A percentile compares a stretch with the other conserved stretches of the same genome.
These are phyloP conservation scores for Spergularia bocconei DNA, from an alignment of 148 eudicot genomes.

Conservation along the genomic window DNA sequence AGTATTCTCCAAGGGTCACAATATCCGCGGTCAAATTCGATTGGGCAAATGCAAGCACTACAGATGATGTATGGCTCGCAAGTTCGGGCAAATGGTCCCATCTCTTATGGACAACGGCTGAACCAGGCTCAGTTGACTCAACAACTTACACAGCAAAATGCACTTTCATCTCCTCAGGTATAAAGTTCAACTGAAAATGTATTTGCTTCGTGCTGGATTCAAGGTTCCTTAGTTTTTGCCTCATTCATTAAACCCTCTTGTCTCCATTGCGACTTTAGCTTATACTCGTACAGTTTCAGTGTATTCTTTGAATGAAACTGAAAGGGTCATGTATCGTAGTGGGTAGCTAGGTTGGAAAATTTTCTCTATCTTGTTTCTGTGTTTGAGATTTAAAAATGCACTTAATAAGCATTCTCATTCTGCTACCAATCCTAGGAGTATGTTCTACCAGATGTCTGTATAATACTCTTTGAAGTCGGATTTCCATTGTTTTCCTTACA, in stretches of 20 bases:
- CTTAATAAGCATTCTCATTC: background rate
- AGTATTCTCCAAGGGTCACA: slow-evolving; percentile 75
- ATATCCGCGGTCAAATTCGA: slow-evolving; percentile 52
- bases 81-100: slow-evolving; percentile 59
- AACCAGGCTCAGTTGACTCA: slow-evolving; percentile 61
- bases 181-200: slow-evolving; percentile 13
- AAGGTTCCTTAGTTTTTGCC: slow-evolving; percentile 1
- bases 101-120: slow-evolving; percentile 64
- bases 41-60: slow-evolving; percentile 80
- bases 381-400: background rate
- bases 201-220: background rate
- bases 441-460: background rate
- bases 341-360: background rate
- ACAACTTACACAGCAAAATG: slow-evolving; percentile 58
- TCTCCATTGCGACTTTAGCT: background rate
- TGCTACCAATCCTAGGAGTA: background rate
- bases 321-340: background rate
- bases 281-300: background rate
- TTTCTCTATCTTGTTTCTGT: background rate
- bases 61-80: slow-evolving; percentile 77
- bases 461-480: background rate
- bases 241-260: background rate
- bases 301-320: background rate
- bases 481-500: background rate
- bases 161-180: slow-evolving; percentile 73